phyloP scores from a whole-genome alignment of 2,329 filamentous ascomycete species.

The Gaeumannomyces tritici region DNA sequence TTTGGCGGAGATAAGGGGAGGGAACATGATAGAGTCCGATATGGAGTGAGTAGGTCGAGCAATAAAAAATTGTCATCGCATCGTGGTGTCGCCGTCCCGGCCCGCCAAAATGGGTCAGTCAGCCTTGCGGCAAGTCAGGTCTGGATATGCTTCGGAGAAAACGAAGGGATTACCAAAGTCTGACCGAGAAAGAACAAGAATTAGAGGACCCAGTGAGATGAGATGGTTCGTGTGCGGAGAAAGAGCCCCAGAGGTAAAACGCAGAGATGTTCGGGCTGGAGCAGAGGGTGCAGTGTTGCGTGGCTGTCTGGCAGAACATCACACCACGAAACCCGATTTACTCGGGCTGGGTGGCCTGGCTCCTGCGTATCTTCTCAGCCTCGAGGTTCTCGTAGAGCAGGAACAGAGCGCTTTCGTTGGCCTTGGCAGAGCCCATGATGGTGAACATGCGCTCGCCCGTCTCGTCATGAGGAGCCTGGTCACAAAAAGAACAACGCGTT shows the following conservation, averaged over 20 bases:
- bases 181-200: conserved; percentile 31
- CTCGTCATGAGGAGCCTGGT: conserved; percentile 79
- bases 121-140: conserved; percentile 57
- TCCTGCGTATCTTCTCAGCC: conserved; percentile 97
- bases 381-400: conserved; percentile 98
- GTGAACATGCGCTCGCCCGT: conserved; percentile 99
- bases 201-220: conserved; percentile 6
- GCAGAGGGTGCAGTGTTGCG: not conserved
- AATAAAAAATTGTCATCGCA: conserved; percentile 7
- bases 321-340: not conserved
- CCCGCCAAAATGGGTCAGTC: conserved; percentile 29
- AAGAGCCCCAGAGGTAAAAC: not conserved
- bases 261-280: not conserved
- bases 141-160: conserved; percentile 37
- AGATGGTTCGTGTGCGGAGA: not conserved
- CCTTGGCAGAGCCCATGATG: conserved; percentile 89
- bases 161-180: conserved; percentile 38
- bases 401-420: conserved; percentile 93
- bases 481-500: not conserved
- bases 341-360: conserved; percentile 46
- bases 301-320: not conserved
- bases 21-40: not conserved
- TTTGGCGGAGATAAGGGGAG: not conserved
- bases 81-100: conserved; percentile 8
- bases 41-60: conserved; percentile 5